These are phyloP conservation scores for Lepraria neglecta DNA, from an alignment of 495 filamentous ascomycete species.

Conservation along the genomic window DNA sequence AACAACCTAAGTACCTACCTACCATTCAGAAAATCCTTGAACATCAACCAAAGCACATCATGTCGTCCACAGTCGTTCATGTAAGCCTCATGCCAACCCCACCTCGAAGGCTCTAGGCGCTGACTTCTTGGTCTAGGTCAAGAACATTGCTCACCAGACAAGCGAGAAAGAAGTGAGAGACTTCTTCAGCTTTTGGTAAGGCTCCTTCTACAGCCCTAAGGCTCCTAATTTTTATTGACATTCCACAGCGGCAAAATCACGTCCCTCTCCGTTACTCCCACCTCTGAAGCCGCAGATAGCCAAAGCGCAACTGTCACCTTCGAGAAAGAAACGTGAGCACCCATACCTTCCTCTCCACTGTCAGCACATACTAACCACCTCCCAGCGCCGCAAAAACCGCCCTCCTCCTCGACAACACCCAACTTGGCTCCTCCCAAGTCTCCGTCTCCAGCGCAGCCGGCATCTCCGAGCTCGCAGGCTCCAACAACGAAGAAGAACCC, in stretches of 20 bases:
- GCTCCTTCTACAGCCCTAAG: background rate
- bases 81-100: slow-evolving; percentile 26
- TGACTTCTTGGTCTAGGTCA: slow-evolving; percentile 36
- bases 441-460: slow-evolving; percentile 62
- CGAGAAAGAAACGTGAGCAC: slow-evolving; percentile 74
- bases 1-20: background rate
- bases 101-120: background rate
- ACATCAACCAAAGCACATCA: slow-evolving; percentile 24
- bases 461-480: slow-evolving; percentile 57
- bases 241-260: slow-evolving; percentile 78
- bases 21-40: background rate
- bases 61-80: slow-evolving; percentile 49
- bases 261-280: slow-evolving; percentile 65
- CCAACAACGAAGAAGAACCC: slow-evolving; percentile 41
- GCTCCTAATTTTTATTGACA: slow-evolving; percentile 27
- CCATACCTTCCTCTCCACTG: slow-evolving; percentile 26
- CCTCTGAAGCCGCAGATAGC: slow-evolving; percentile 49
- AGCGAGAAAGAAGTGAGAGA: slow-evolving; percentile 85
- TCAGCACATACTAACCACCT: slow-evolving; percentile 17
- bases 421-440: slow-evolving; percentile 76
- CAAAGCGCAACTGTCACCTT: slow-evolving; percentile 89
- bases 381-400: slow-evolving; percentile 81
- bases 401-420: slow-evolving; percentile 90
- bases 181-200: slow-evolving; percentile 98
- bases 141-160: slow-evolving; percentile 75